phyloP scores from a whole-genome alignment of 1,139 yeast genomes.

The Kazachstania sp. region DNA sequence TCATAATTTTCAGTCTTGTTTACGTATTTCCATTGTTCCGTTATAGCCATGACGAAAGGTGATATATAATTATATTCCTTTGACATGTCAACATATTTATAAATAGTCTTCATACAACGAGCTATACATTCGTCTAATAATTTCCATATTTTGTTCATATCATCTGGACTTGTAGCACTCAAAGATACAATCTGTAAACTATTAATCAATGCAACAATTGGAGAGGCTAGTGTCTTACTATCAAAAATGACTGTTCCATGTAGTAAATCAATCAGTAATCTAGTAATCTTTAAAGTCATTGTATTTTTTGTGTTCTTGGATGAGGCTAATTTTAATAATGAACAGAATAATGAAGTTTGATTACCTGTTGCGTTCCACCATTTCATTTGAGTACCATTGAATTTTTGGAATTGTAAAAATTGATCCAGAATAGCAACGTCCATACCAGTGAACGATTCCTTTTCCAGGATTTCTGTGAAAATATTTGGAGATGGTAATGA shows the following conservation, averaged over 20 bases:
- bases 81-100: constrained; percentile 68
- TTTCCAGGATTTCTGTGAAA: constrained; percentile 30
- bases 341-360: constrained; percentile 49
- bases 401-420: constrained; percentile 34
- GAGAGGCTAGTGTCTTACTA: constrained; percentile 36
- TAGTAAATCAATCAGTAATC: constrained; percentile 35
- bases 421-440: constrained; percentile 49
- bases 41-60: constrained; percentile 55
- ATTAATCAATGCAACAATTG: constrained; percentile 37
- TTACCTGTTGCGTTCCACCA: constrained; percentile 53
- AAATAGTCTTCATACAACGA: constrained; percentile 65
- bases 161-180: constrained; percentile 9
- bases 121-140: constrained; percentile 67
- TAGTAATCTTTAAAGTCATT: constrained; percentile 32
- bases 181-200: constrained; percentile 29
- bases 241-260: constrained; percentile 45
- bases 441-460: constrained; percentile 35
- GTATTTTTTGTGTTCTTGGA: constrained; percentile 30
- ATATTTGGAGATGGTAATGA: constrained; percentile 30
- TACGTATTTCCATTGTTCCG: constrained; percentile 66
- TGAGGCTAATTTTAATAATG: constrained; percentile 45
- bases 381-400: constrained; percentile 38
- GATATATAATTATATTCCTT: constrained; percentile 42
- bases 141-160: constrained; percentile 40
- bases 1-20: constrained; percentile 27